Evolutionary conservation across 2,329 filamentous ascomycete genomes (phyloP), one percentile per base, ranked within the genome.

Genomic region (Nakataea oryzae): DNA sequence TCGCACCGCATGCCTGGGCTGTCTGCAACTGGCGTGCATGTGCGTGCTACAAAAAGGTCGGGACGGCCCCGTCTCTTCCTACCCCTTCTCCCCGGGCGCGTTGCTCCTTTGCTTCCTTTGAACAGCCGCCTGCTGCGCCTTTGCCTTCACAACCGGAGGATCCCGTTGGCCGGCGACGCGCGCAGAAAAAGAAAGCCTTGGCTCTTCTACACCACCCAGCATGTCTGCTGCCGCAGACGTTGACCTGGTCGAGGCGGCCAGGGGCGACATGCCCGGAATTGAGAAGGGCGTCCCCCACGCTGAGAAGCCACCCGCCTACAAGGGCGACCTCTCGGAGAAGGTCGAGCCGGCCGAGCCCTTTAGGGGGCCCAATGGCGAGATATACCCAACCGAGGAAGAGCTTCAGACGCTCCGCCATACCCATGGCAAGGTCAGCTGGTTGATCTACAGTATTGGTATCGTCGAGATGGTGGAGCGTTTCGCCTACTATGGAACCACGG

Each of bases 391-490:
- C 7, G 81, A 83, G 30, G 85, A 88, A 70, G 86, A 89, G 64
- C 72, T 85, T 64, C 70, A 66, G 21, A 86, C 83, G 0, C 80
- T 89, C n/a, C 81, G 79, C 58, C 83, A 85, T 68, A 81, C 89
- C 27, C 83, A 85, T 13, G 86, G 84, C 65, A 79, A 79, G 69
- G 83, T 91, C 64, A 85, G 86, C 59, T 86, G 81, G 80, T 75
- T 80, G 61, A 82, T 87, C 63, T 91, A 85, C 74, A 86, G 85
- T 29, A 83, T 92, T 63, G 87, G 86, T 57, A 85, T 90, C 64
- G 84, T 89, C 63, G 89, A 92, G 74, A 76, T 90, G 62, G 89
- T 86, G 75, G 89, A 92, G 75, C 86, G 88, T 58, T 90, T 90
- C 75, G 88, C 86, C 17, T 92, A 90, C 81, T 91, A 91, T 69